Evolutionary conservation across 129 eudicot genomes (phyloP), one percentile per base, ranked within the genome.

Genomic region (Dittrichia graveolens): DNA sequence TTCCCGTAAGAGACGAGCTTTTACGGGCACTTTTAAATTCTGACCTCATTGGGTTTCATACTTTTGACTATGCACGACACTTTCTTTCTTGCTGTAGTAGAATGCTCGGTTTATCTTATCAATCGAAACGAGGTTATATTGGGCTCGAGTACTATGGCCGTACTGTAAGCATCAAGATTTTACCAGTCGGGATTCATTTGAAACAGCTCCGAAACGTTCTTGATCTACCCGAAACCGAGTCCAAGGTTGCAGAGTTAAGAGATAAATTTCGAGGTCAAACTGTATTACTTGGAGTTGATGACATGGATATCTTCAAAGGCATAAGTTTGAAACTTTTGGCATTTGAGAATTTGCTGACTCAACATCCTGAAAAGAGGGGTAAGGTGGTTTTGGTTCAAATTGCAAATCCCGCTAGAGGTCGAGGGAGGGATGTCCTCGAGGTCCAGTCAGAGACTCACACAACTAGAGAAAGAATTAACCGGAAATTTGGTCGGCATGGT

Each of bases 271-370:
- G 58, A 37, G 86, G 81, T 56, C 85, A 75, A 58, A 86, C 86
- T 8, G 92, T 91, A 55, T 80, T 91, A 81, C 96, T 90, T n/a
- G 96, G 96, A 49, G 96, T 90, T 46, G 96, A 90, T 79, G 96
- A 90, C 82, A 90, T 90, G 95, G 97, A 91, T 77, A 91, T 91
- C 31, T 91, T 91, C 54, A 91, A 91, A 75, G 97, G 97, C 6
- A 91, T 91, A 76, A 91, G 92, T 72, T 77, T 91, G 77, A 91
- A 91, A 46, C 92, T 91, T 67, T 78, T 91, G 76, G 96, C 97
- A 5, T 88, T 88, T 50, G 97, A 91, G 71, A 88, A 86, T 47
- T 71, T 91, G 82, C 93, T 91, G 71, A 79, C 82, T 65, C 92
- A 86, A 34, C 92, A 91, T 74, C 95, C 97, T 3, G 88, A 88